Base-by-base conservation (phyloP, 768 basidiomycete genomes). In the Lentinula detonsa region DNA sequence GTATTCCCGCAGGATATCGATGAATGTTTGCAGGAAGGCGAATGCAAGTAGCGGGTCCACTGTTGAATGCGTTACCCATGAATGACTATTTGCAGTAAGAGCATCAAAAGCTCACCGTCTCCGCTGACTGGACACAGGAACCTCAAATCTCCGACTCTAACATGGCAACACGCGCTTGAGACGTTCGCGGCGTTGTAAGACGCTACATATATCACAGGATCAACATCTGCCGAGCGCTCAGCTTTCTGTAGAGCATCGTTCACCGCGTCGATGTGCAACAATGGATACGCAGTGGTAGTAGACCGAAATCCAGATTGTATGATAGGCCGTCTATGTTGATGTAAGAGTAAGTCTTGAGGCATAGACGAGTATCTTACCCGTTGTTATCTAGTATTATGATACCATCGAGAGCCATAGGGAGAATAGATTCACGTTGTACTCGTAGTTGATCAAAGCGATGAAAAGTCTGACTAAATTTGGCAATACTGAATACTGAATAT, bases 301-400 rank as follows among this genome's bases (percentile, higher is more conserved):
- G 86, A 86, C 59, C 90, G 86, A 74, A 95, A 97, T 43, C 90
- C 90, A 34, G 94, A 94, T 74, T 94, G 91, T 65, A 95, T 91
- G 65, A 97, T 90, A 28, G 94, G 86, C 50, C 84, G 82, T 59
- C 85, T 87, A 51, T 8, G 37, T 39, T 3, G 37, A 39, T 8
- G 37, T 39, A 8, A 39, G 13, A 35, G 37, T 60, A 11, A 3
- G 37, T 1, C 4, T 11, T 42, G 51, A 43, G 59, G 37, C 56
- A 54, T 31, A 62, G 50, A 48, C 35, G 21, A 37, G 11, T 40
- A 52, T 79, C 86, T 69, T 64, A 90, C 90, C 89, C 87, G 64
- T 82, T 76, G 65, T 78, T 80, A 73, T 93, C 91, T 61, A 93
- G 76, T 60, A 93, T 85, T 65, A 93, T 91, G 57, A 93, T 72